Evolutionary conservation across 495 filamentous ascomycete species (phyloP).

Genomic region (Xylaria acuta): DNA sequence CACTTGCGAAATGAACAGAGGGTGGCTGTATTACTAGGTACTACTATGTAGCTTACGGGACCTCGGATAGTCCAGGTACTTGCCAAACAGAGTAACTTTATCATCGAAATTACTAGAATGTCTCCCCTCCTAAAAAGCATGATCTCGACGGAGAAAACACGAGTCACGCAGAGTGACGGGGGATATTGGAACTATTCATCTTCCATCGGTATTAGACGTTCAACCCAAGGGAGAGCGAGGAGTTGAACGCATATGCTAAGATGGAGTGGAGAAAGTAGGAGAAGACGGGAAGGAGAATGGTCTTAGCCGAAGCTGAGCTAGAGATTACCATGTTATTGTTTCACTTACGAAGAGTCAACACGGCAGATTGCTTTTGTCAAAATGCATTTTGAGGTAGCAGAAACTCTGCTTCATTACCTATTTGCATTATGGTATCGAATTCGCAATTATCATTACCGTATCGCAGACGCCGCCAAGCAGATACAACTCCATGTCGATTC

Average conservation of each 20-base stretch:
- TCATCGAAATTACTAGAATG: conserved; percentile 27
- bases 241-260: conserved; percentile 74
- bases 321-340: conserved; percentile 7
- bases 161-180: conserved; percentile 58
- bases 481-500: not conserved
- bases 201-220: conserved; percentile 84
- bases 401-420: not conserved
- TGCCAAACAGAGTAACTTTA: not conserved
- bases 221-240: conserved; percentile 63
- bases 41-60: not conserved
- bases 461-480: conserved; percentile 13
- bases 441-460: not conserved
- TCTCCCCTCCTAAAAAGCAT: conserved; percentile 57
- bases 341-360: not conserved
- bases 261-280: conserved; percentile 43
- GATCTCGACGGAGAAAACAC: conserved; percentile 41
- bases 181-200: conserved; percentile 49
- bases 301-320: not conserved
- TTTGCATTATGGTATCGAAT: conserved; percentile 17
- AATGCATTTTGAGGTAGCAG: not conserved
- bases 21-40: conserved; percentile 11
- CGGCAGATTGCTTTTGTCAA: not conserved
- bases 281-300: not conserved
- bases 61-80: not conserved
- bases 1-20: too few relatives aligned